A percentile compares a stretch with the other conserved stretches of the same genome.
These are phyloP conservation scores for Boletus sp. DNA, from an alignment of 768 basidiomycete species.

Conservation along the genomic window DNA sequence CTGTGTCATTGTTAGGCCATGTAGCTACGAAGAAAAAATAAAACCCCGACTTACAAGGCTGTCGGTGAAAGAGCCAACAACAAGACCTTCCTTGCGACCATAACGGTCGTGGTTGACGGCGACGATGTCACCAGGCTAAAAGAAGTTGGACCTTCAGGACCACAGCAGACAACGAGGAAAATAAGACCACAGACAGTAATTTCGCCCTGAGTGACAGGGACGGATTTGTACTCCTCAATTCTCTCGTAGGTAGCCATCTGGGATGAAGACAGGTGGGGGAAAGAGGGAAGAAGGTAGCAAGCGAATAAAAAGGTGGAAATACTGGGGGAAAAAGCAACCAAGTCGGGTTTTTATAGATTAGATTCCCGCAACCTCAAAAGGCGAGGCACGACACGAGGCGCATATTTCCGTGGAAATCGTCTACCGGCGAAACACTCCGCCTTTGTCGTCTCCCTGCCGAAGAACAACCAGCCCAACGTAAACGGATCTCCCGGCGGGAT, in stretches of 20 bases:
- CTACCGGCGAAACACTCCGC: constrained; percentile 2
- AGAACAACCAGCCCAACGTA: constrained; percentile 10
- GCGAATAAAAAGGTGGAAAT: constrained; percentile 29
- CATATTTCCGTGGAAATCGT: constrained; percentile 25
- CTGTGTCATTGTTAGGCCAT: constrained; percentile 36
- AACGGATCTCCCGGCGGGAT: neutral
- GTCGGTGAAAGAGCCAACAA: constrained; percentile 75
- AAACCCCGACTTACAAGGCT: constrained; percentile 47
- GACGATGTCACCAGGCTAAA: constrained; percentile 78
- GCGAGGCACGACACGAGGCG: constrained; percentile 56
- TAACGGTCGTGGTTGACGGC: constrained; percentile 62
- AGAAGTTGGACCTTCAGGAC: constrained; percentile 3
- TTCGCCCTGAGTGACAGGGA: constrained; percentile 30
- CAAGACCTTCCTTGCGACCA: constrained; percentile 75
- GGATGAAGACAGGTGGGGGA: constrained; percentile 24
- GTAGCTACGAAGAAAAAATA: neutral
- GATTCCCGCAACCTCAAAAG: constrained; percentile 37
- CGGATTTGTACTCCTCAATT: constrained; percentile 29
- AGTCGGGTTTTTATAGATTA: constrained; percentile 50
- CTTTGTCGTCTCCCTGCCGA: constrained; percentile 19
- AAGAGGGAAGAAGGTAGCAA: constrained; percentile 15
- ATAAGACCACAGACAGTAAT: constrained; percentile 31
- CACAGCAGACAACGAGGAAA: neutral
- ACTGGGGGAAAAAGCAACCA: constrained; percentile 23
- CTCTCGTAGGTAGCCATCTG: constrained; percentile 40